Conservation (phyloP, 352 stramenopile genomes). For the Pythium chondricola region DNA sequence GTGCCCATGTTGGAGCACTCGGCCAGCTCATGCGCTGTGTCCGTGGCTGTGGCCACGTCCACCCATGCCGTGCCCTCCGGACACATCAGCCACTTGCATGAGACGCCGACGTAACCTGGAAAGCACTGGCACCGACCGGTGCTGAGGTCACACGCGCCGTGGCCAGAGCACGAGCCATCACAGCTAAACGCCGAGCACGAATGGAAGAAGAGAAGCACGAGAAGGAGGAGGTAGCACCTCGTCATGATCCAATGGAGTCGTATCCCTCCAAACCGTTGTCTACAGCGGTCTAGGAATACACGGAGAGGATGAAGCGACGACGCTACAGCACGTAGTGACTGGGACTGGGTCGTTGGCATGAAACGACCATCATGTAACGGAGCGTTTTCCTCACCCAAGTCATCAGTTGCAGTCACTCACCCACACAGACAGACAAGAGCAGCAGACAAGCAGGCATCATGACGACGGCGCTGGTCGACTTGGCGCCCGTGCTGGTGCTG, state of each 20-base stretch:
- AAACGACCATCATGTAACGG: too few relatives aligned
- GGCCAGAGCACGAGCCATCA: conserved; percentile 82
- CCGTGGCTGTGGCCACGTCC: conserved; percentile 45
- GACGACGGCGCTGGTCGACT: conserved; percentile 37
- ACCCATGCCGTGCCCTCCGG: conserved; percentile 47
- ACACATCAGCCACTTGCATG: conserved; percentile 48
- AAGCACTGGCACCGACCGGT: conserved; percentile 82
- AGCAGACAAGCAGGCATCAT: background rate
- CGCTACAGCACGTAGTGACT: background rate
- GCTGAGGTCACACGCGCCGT: conserved; percentile 40
- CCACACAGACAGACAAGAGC: background rate
- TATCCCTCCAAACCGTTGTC: too few relatives aligned
- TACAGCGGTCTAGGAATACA: too few relatives aligned
- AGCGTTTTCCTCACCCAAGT: too few relatives aligned
- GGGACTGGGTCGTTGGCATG: too few relatives aligned
- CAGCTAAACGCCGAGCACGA: conserved; percentile 27
- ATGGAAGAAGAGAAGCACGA: conserved; percentile 1
- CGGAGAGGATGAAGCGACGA: background rate
- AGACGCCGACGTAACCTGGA: conserved; percentile 58
- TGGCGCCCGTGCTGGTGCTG: conserved; percentile 47
- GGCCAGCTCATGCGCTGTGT: conserved; percentile 64
- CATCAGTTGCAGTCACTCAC: too few relatives aligned
- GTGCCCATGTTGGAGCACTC: conserved; percentile 85
- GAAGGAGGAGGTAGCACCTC: background rate
- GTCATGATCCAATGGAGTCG: too few relatives aligned